These are phyloP conservation scores for Ceraceosorus guamensis DNA, from an alignment of 1,284 basidiomycete species.

Conservation along the genomic window DNA sequence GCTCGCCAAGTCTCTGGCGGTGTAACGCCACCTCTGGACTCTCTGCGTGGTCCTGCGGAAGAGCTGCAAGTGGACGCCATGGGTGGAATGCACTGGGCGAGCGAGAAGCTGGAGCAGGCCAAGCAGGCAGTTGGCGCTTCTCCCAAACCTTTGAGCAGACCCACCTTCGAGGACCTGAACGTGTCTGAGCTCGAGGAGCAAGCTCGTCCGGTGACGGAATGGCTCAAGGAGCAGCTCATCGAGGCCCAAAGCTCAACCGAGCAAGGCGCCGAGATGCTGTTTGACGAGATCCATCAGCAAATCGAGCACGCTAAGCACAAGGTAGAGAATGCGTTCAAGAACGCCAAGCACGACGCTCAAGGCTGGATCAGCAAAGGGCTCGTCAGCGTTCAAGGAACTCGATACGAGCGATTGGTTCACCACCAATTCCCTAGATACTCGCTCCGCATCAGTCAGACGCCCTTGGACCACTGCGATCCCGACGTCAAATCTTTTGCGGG, in stretches of 20 bases:
- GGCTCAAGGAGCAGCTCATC: not conserved
- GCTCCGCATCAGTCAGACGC: conserved; percentile 58
- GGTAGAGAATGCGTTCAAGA: conserved; percentile 31
- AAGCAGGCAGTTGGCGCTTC: conserved; percentile 5
- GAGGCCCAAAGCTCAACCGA: conserved; percentile 11
- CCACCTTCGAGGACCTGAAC: conserved; percentile 26
- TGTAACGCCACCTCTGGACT: not conserved
- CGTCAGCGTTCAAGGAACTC: conserved; percentile 49
- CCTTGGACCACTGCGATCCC: conserved; percentile 63
- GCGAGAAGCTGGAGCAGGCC: conserved; percentile 11
- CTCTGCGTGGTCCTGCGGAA: conserved; percentile 16
- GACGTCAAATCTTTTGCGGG: conserved; percentile 72
- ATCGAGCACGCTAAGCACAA: conserved; percentile 49
- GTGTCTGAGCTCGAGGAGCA: conserved; percentile 15
- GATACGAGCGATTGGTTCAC: conserved; percentile 69
- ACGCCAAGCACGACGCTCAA: conserved; percentile 24
- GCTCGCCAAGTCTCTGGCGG: not conserved
- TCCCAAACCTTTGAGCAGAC: conserved; percentile 22
- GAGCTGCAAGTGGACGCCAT: conserved; percentile 31
- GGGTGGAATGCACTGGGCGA: conserved; percentile 33
- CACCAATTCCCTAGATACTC: conserved; percentile 64
- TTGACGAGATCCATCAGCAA: conserved; percentile 50
- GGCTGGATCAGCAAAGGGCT: conserved; percentile 29
- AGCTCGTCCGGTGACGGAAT: conserved; percentile 5
- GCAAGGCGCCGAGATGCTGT: conserved; percentile 13